phyloP scores from a whole-genome alignment of 2,329 filamentous ascomycete genomes.

The Pseudogymnoascus sp. region DNA sequence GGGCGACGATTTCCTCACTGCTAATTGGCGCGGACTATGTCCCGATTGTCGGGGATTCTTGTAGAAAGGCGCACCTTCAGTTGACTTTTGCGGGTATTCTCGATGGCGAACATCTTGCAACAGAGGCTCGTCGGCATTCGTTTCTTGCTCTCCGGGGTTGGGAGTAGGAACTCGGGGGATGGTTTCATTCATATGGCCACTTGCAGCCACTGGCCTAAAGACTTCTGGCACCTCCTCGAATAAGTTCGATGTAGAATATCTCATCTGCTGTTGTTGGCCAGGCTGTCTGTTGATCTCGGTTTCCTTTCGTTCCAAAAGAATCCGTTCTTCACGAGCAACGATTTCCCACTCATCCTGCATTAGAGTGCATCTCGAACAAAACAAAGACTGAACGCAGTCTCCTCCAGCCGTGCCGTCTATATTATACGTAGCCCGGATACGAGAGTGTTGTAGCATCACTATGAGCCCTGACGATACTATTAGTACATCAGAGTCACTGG shows the following conservation, averaged over 20 bases:
- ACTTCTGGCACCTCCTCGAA: slow-evolving; percentile 5
- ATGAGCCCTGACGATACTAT: slow-evolving; percentile 15
- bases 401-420: slow-evolving; percentile 31
- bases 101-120: neutral
- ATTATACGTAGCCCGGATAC: slow-evolving; percentile 38
- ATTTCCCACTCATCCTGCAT: slow-evolving; percentile 41
- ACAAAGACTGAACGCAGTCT: slow-evolving; percentile 32
- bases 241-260: slow-evolving; percentile 15
- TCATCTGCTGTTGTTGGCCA: slow-evolving; percentile 17
- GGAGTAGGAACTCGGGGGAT: neutral
- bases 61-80: neutral
- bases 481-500: neutral
- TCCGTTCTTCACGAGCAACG: slow-evolving; percentile 30
- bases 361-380: slow-evolving; percentile 35
- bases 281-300: slow-evolving; percentile 14
- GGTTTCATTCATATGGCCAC: neutral
- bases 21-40: neutral
- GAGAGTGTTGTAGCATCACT: slow-evolving; percentile 31
- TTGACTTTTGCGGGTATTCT: neutral
- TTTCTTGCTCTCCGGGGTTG: neutral
- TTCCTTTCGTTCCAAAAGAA: slow-evolving; percentile 11
- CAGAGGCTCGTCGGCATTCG: neutral
- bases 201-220: neutral
- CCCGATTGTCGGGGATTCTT: neutral
- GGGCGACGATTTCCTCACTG: neutral